Evolutionary conservation across 306 rosid species (phyloP).

Genomic region (Canavalia ensiformis): DNA sequence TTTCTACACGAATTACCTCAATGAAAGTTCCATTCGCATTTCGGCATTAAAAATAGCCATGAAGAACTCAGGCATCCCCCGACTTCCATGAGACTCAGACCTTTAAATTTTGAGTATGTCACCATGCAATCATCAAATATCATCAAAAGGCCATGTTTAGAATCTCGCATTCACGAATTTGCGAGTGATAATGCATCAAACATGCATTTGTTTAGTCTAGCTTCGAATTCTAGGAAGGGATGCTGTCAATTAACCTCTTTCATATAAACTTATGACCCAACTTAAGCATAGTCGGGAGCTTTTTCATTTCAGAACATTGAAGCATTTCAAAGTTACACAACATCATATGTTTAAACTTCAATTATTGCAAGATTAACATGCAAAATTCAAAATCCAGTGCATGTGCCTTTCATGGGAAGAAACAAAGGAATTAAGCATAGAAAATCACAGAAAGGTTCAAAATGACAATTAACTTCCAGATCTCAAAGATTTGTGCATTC

Average conservation of each 20-base stretch:
- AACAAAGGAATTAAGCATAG: conserved; percentile 32
- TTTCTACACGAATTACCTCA: neutral
- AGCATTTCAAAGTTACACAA: conserved; percentile 11
- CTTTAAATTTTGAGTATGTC: neutral
- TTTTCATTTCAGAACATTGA: neutral
- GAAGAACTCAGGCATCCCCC: neutral
- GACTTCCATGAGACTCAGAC: no score
- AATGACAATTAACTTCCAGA: conserved; percentile 33
- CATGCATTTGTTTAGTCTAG: neutral
- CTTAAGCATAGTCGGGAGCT: neutral
- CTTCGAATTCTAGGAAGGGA: neutral
- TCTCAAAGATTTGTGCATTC: conserved; percentile 17
- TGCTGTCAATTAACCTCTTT: neutral
- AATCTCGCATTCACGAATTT: neutral
- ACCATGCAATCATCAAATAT: conserved; percentile 2
- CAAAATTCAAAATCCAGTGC: conserved; percentile 25
- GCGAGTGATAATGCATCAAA: neutral
- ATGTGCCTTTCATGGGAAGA: conserved; percentile 43
- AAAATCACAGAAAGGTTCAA: conserved; percentile 37
- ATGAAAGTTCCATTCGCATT: neutral
- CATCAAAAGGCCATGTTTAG: neutral
- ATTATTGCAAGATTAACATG: conserved; percentile 52
- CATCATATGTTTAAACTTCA: conserved; percentile 31
- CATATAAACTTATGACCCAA: conserved; percentile 18
- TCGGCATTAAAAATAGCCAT: neutral